phyloP scores from a whole-genome alignment of 2,329 filamentous ascomycete genomes.

The Calonectria fujianensis region DNA sequence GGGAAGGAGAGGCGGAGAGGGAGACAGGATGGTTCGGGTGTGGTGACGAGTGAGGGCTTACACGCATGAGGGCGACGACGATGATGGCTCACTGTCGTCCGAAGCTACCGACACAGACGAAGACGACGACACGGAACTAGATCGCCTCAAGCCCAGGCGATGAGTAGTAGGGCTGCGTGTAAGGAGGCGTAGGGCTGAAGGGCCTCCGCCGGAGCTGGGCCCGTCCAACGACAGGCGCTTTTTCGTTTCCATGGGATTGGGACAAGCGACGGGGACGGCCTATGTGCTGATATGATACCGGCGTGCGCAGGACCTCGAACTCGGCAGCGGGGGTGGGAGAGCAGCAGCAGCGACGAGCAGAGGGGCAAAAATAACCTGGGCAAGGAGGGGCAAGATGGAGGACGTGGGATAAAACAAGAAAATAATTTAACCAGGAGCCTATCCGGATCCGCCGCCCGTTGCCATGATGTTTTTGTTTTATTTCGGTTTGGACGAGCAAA shows the following conservation, averaged over 20 bases:
- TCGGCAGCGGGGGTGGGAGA: slow-evolving; percentile 16
- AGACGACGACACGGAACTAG: slow-evolving; percentile 56
- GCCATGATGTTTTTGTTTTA: slow-evolving; percentile 53
- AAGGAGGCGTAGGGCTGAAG: slow-evolving; percentile 59
- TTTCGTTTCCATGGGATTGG: slow-evolving; percentile 57
- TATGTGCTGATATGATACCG: slow-evolving; percentile 14
- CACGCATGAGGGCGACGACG: slow-evolving; percentile 57
- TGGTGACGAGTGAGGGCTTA: slow-evolving; percentile 54
- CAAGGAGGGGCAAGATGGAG: slow-evolving; percentile 31
- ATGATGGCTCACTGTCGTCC: slow-evolving; percentile 51
- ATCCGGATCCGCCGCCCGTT: slow-evolving; percentile 51
- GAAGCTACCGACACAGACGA: slow-evolving; percentile 52
- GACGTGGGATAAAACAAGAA: slow-evolving; percentile 36
- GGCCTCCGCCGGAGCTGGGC: slow-evolving; percentile 51
- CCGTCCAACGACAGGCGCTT: slow-evolving; percentile 56
- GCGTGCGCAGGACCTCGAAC: neutral
- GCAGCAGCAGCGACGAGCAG: slow-evolving; percentile 4
- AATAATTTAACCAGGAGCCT: slow-evolving; percentile 32
- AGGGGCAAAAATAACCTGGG: slow-evolving; percentile 24
- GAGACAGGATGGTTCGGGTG: slow-evolving; percentile 26
- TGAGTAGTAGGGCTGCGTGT: slow-evolving; percentile 58
- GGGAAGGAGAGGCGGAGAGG: neutral
- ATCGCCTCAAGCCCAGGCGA: slow-evolving; percentile 58
- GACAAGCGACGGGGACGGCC: slow-evolving; percentile 8
- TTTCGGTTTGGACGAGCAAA: slow-evolving; percentile 37